Percentiles rank a stretch among this genome's conserved stretches.
phyloP scores from a whole-genome alignment of 305 asterid species.

The Caryopteris hybrid region DNA sequence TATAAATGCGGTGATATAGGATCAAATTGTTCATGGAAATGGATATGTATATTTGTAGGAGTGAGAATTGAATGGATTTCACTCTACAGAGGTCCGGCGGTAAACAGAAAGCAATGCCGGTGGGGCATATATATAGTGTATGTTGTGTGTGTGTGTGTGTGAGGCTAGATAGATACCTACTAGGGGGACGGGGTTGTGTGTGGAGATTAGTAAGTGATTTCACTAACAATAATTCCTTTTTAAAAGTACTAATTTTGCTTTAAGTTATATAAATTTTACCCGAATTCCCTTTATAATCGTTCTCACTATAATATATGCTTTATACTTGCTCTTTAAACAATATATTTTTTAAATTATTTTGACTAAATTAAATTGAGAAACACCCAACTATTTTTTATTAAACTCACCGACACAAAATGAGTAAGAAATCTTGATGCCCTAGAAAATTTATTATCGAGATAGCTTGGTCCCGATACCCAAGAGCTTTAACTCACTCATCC shows the following conservation, averaged over 20 bases:
- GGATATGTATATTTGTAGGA: not conserved
- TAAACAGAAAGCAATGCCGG: slow-evolving; percentile 15
- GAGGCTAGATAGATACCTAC: not conserved
- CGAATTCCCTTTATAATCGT: too few species aligned
- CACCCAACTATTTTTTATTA: too few species aligned
- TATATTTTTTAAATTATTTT: too few species aligned
- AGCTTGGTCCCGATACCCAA: too few species aligned
- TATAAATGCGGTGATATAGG: not conserved
- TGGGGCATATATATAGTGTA: slow-evolving; percentile 25
- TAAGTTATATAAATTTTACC: too few species aligned
- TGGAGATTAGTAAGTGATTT: not conserved
- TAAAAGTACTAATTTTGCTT: not conserved
- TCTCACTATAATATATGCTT: too few species aligned
- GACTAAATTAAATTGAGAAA: too few species aligned
- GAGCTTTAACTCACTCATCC: too few species aligned
- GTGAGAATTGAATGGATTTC: slow-evolving; percentile 12
- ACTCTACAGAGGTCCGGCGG: slow-evolving; percentile 6
- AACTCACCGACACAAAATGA: too few species aligned
- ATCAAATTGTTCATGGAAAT: not conserved
- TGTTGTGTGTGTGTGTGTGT: not conserved
- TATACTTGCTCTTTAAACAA: too few species aligned
- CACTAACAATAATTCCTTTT: not conserved
- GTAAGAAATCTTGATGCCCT: too few species aligned
- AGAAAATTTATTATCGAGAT: too few species aligned
- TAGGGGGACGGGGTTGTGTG: not conserved